Conservation (phyloP, 768 basidiomycete species). For the Phlegmacium glaucopus region DNA sequence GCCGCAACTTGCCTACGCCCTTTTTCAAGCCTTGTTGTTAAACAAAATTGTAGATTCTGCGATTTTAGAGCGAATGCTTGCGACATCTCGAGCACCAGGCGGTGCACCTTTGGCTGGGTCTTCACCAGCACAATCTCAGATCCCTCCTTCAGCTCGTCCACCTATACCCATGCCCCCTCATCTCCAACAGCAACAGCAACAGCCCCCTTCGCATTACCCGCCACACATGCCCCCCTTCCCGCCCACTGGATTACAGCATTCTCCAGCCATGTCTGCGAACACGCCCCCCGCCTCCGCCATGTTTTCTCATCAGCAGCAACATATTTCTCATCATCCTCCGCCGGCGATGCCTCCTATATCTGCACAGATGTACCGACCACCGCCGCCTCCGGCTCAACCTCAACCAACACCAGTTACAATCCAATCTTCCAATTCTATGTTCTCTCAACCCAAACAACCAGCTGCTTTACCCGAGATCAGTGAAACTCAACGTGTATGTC, state of each 20-base stretch:
- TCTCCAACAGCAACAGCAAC: constrained; percentile 60
- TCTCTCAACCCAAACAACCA: constrained; percentile 10
- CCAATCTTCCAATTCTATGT: background rate
- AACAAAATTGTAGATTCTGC: constrained; percentile 92
- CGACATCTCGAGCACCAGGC: constrained; percentile 28
- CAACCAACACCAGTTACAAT: constrained; percentile 22
- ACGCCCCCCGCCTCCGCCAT: constrained; percentile 25
- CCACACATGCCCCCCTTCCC: constrained; percentile 31
- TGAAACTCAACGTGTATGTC: constrained; percentile 45
- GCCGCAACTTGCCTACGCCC: constrained; percentile 93
- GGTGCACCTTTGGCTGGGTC: constrained; percentile 14
- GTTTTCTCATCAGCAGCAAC: constrained; percentile 25
- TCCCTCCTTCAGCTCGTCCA: constrained; percentile 20
- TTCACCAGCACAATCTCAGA: constrained; percentile 10
- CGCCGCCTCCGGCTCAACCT: constrained; percentile 22
- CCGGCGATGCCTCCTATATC: constrained; percentile 30
- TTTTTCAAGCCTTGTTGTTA: constrained; percentile 90
- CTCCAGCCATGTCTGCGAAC: constrained; percentile 24
- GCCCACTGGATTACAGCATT: constrained; percentile 26
- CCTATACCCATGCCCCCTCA: constrained; percentile 23
- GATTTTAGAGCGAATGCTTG: constrained; percentile 70
- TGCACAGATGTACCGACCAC: constrained; percentile 32
- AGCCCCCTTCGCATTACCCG: constrained; percentile 35
- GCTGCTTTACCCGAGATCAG: constrained; percentile 39
- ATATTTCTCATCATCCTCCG: constrained; percentile 15